Evolutionary conservation across 495 filamentous ascomycete genomes (phyloP).

Genomic region (Evernia prunastri): DNA sequence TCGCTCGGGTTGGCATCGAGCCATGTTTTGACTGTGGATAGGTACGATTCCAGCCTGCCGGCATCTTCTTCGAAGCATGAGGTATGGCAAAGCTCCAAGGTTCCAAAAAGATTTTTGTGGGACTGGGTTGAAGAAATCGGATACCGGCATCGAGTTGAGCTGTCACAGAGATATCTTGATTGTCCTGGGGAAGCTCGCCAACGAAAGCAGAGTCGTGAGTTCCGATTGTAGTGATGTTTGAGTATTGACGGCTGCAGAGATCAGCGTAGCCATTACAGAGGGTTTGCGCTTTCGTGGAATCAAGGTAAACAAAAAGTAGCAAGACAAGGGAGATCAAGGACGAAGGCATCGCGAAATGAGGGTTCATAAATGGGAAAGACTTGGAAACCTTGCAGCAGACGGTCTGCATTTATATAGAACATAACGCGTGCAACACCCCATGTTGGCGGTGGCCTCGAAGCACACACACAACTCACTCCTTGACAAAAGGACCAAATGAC

Average conservation of each 20-base stretch:
- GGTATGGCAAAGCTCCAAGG: slow-evolving; percentile 60
- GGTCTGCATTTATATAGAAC: neutral
- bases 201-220: slow-evolving; percentile 66
- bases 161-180: slow-evolving; percentile 61
- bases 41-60: slow-evolving; percentile 50
- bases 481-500: neutral
- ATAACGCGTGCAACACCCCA: neutral
- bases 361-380: too few species aligned
- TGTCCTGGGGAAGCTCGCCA: slow-evolving; percentile 52
- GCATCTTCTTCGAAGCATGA: slow-evolving; percentile 58
- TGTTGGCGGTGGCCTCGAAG: neutral
- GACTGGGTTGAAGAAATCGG: slow-evolving; percentile 64
- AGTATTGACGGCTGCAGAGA: slow-evolving; percentile 56
- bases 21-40: slow-evolving; percentile 55
- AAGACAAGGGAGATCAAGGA: neutral
- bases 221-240: slow-evolving; percentile 61
- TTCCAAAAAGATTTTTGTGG: slow-evolving; percentile 44
- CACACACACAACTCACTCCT: neutral
- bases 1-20: slow-evolving; percentile 59
- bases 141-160: slow-evolving; percentile 60
- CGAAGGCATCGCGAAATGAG: neutral
- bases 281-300: neutral
- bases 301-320: neutral
- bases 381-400: neutral
- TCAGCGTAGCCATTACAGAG: slow-evolving; percentile 60